Conservation (phyloP, 345 rosid genomes). For the Mangifera indica region DNA sequence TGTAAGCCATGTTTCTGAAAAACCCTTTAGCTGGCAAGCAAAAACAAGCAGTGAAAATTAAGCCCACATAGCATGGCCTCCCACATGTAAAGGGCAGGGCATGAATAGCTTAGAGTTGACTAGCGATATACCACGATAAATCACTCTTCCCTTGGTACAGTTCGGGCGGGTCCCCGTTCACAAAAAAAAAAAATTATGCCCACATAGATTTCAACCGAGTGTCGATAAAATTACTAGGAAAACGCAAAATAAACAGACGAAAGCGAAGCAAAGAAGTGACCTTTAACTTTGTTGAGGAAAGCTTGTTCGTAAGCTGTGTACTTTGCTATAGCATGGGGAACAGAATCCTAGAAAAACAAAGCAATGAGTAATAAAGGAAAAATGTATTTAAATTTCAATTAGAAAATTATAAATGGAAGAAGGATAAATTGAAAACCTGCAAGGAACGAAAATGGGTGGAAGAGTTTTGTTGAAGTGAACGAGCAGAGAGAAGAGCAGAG, state of each 20-base stretch:
- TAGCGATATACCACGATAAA: too few relatives aligned
- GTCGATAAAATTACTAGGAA: neutral
- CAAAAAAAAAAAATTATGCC: neutral
- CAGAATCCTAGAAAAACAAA: conserved; percentile 36
- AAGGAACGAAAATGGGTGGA: conserved; percentile 60
- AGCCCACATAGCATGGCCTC: neutral
- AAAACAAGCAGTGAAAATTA: neutral
- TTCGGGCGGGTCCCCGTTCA: too few relatives aligned
- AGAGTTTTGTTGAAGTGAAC: conserved; percentile 61
- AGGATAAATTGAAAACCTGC: conserved; percentile 35
- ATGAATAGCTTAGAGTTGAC: too few relatives aligned
- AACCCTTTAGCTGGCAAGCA: neutral
- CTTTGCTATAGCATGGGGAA: conserved; percentile 40
- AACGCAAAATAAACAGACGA: neutral
- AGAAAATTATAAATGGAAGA: neutral
- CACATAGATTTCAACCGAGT: conserved; percentile 1
- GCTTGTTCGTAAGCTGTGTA: conserved; percentile 46
- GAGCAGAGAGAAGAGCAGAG: conserved; percentile 76
- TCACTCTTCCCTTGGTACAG: too few relatives aligned
- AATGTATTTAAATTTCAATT: neutral
- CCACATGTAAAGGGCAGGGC: too few relatives aligned
- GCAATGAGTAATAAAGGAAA: neutral
- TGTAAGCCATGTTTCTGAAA: neutral
- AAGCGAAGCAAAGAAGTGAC: conserved; percentile 16
- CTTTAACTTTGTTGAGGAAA: conserved; percentile 47